Percentiles rank a stretch among this genome's conserved stretches.
Conservation (phyloP, 345 rosid genomes). For the Eucalyptus marginata region DNA sequence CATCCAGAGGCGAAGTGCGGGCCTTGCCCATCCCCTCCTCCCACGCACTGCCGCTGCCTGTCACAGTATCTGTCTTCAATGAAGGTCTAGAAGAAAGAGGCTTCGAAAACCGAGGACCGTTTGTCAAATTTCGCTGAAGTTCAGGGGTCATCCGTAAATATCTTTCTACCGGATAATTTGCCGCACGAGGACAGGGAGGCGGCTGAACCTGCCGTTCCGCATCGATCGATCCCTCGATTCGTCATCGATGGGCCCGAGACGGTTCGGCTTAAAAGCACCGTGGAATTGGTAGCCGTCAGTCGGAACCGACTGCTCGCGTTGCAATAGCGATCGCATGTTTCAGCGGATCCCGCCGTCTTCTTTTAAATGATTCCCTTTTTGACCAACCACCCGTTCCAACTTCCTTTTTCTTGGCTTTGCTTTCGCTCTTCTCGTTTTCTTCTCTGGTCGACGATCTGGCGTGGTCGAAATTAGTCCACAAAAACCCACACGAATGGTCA, state of each 20-base stretch:
- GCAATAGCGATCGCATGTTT: background rate
- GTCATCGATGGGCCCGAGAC: background rate
- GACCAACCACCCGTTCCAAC: background rate
- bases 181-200: background rate
- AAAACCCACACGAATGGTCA: background rate
- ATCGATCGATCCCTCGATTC: background rate
- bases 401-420: background rate
- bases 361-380: background rate
- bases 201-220: background rate
- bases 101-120: background rate
- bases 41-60: no score
- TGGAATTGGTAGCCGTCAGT: background rate
- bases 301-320: background rate
- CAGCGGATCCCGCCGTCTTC: background rate
- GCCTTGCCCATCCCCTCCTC: no score
- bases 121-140: background rate
- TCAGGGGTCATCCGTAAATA: background rate
- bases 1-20: accelerated
- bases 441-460: background rate
- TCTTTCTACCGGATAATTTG: background rate
- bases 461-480: background rate
- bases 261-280: background rate
- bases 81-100: background rate
- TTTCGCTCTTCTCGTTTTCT: background rate
- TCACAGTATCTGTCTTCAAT: background rate